phyloP scores from a whole-genome alignment of 2,329 filamentous ascomycete species.

The Microcyclosporella mali region DNA sequence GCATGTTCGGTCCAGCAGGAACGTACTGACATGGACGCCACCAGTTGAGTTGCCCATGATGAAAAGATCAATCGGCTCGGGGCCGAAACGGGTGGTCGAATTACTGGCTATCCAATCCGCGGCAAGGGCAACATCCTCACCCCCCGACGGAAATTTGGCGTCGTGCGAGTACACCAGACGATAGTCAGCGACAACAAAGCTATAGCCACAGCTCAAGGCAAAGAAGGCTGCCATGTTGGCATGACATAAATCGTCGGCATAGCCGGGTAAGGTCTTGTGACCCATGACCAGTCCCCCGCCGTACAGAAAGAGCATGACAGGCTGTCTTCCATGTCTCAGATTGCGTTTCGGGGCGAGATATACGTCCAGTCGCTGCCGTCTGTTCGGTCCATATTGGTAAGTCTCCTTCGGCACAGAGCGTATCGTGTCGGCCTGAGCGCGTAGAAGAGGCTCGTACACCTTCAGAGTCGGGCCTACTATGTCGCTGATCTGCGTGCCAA shows the following conservation, averaged over 20 bases:
- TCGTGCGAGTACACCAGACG: conserved; percentile 34
- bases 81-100: conserved; percentile 16
- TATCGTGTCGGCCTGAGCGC: conserved; percentile 21
- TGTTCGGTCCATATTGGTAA: conserved; percentile 32
- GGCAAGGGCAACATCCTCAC: conserved; percentile 34
- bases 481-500: conserved; percentile 19
- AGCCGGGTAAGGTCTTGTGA: conserved; percentile 26
- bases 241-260: conserved; percentile 27
- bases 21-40: conserved; percentile 36
- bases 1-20: conserved; percentile 28
- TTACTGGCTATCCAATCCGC: conserved; percentile 33
- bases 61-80: conserved; percentile 31
- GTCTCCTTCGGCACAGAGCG: conserved; percentile 18
- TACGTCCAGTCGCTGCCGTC: conserved; percentile 37
- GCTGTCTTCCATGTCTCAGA: conserved; percentile 17
- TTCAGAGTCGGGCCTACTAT: conserved; percentile 22
- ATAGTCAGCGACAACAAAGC: conserved; percentile 36
- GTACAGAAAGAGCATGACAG: conserved; percentile 29
- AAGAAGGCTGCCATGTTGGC: conserved; percentile 39
- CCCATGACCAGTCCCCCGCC: conserved; percentile 33
- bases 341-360: conserved; percentile 27
- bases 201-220: conserved; percentile 31
- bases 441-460: conserved; percentile 19
- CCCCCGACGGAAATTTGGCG: conserved; percentile 38
- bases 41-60: conserved; percentile 40